Percentiles rank a stretch among this genome's conserved stretches.
Evolutionary conservation across 371 early-diverging fungal species (phyloP).

Genomic region (Aphelidium insulamus): DNA sequence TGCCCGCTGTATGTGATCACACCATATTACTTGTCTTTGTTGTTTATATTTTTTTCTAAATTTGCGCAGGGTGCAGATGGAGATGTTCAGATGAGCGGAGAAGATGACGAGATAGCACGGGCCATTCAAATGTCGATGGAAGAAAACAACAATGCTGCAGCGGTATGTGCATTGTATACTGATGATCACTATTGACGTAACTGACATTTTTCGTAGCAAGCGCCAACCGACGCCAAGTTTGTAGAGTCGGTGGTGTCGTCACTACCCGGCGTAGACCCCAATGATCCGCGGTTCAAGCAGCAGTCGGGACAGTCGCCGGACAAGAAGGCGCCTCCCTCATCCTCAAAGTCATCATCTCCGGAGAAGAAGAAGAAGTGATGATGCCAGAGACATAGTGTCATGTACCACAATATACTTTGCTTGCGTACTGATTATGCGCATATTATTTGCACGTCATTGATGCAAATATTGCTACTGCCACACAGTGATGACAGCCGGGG

Average conservation of each 20-base stretch:
- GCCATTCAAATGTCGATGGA: conserved; percentile 76
- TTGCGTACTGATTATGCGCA: too few relatives aligned
- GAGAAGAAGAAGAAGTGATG: too few relatives aligned
- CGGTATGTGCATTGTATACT: conserved; percentile 7
- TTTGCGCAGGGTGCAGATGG: conserved; percentile 21
- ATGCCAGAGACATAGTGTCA: too few relatives aligned
- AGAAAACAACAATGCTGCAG: conserved; percentile 13
- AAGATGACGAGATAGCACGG: conserved; percentile 68
- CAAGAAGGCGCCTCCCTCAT: too few relatives aligned
- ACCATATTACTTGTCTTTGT: background rate
- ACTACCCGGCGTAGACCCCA: conserved; percentile 69
- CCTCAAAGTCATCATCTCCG: too few relatives aligned
- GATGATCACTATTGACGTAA: background rate
- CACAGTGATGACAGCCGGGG: too few relatives aligned
- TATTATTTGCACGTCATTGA: too few relatives aligned
- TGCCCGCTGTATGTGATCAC: conserved; percentile 13
- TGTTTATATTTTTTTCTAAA: background rate
- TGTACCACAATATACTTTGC: too few relatives aligned
- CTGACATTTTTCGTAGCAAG: background rate
- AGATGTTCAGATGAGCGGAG: conserved; percentile 46
- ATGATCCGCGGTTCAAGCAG: conserved; percentile 61
- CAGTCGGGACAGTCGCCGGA: conserved; percentile 29
- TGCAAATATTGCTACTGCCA: too few relatives aligned
- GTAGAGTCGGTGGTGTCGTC: conserved; percentile 49
- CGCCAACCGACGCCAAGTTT: conserved; percentile 14